Evolutionary conservation across 1,139 yeast genomes (phyloP).

Genomic region (Tardiomyces digboiensis): DNA sequence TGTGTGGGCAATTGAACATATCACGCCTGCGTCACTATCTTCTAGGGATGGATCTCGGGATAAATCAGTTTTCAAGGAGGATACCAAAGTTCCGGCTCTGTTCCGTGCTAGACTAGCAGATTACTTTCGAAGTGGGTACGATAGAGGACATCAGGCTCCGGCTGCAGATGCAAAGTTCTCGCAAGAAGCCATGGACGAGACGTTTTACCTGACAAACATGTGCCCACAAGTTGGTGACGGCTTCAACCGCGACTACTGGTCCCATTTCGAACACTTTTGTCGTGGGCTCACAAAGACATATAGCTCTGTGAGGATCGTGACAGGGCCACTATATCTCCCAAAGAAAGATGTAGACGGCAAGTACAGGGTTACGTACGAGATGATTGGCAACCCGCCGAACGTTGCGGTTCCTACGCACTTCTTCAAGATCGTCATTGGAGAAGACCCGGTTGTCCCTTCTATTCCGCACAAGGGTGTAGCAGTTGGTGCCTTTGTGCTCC

Average conservation of each 20-base stretch:
- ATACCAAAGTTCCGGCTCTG: slow-evolving; percentile 66
- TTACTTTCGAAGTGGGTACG: slow-evolving; percentile 92
- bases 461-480: slow-evolving; percentile 41
- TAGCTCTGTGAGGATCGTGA: slow-evolving; percentile 70
- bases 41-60: slow-evolving; percentile 39
- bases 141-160: slow-evolving; percentile 96
- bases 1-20: slow-evolving; percentile 85
- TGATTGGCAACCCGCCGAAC: slow-evolving; percentile 94
- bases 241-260: slow-evolving; percentile 94
- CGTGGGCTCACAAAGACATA: slow-evolving; percentile 64
- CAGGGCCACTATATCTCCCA: slow-evolving; percentile 92
- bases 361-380: slow-evolving; percentile 76
- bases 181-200: slow-evolving; percentile 91
- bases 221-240: slow-evolving; percentile 98
- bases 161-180: slow-evolving; percentile 94
- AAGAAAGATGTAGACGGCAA: slow-evolving; percentile 69
- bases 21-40: slow-evolving; percentile 63
- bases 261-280: slow-evolving; percentile 86
- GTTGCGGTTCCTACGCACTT: slow-evolving; percentile 98
- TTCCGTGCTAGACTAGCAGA: slow-evolving; percentile 74
- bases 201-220: slow-evolving; percentile 81
- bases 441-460: slow-evolving; percentile 36
- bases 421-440: slow-evolving; percentile 84
- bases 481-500: slow-evolving; percentile 89
- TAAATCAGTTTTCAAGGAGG: slow-evolving; percentile 81